Conservation (phyloP, 2,329 filamentous ascomycete species). For the Neodidymelliopsis sp. region DNA sequence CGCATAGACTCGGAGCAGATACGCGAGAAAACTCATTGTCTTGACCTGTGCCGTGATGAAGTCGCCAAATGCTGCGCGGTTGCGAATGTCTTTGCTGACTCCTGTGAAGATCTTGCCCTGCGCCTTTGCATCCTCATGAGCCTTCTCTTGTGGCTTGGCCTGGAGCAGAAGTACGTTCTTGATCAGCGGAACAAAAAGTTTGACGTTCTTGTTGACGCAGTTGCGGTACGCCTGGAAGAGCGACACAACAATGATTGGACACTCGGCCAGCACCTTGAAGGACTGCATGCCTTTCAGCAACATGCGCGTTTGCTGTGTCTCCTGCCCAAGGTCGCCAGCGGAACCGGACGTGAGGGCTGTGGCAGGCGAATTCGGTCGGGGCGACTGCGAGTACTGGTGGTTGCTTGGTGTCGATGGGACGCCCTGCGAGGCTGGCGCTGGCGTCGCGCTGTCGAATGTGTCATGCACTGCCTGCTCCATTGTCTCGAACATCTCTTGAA, state of each 20-base stretch:
- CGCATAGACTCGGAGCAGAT: slow-evolving; percentile 86
- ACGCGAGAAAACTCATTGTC: slow-evolving; percentile 98
- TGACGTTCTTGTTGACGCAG: slow-evolving; percentile 84
- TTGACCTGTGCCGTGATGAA: slow-evolving; percentile 99
- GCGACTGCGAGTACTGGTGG: slow-evolving; percentile 79
- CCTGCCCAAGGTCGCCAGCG: slow-evolving; percentile 76
- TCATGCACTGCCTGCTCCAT: slow-evolving; percentile 96
- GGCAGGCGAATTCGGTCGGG: slow-evolving; percentile 87
- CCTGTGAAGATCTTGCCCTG: slow-evolving; percentile 87
- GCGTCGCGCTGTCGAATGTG: slow-evolving; percentile 82
- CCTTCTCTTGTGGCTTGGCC: slow-evolving; percentile 90
- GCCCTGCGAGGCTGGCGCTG: slow-evolving; percentile 57
- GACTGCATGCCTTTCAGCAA: slow-evolving; percentile 95
- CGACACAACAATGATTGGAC: slow-evolving; percentile 97
- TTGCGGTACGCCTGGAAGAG: slow-evolving; percentile 92
- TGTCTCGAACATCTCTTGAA: slow-evolving; percentile 93
- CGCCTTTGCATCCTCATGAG: slow-evolving; percentile 82
- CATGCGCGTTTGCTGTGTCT: slow-evolving; percentile 82
- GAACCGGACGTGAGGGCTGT: slow-evolving; percentile 78
- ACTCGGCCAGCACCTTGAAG: slow-evolving; percentile 97
- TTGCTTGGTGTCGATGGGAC: slow-evolving; percentile 70
- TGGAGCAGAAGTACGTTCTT: slow-evolving; percentile 88
- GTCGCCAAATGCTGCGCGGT: slow-evolving; percentile 92
- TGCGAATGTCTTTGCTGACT: slow-evolving; percentile 91
- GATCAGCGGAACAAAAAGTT: slow-evolving; percentile 90